phyloP scores from a whole-genome alignment of 2,329 filamentous ascomycete species.

The Coniochaeta sp. region DNA sequence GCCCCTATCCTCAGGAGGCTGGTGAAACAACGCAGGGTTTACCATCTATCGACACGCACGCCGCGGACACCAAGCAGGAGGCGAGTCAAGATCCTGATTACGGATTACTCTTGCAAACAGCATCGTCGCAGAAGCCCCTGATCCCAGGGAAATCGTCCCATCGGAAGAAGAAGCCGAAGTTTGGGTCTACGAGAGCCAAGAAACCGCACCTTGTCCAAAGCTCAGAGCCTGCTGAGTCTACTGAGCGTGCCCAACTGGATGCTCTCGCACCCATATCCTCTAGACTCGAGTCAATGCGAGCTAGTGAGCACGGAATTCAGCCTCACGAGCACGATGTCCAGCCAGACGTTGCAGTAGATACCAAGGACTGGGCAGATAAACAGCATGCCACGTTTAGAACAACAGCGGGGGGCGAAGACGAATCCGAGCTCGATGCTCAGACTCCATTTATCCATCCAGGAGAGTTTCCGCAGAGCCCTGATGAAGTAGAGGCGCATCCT shows the following conservation, averaged over 20 bases:
- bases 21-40: background rate
- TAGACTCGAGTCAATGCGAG: background rate
- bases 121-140: background rate
- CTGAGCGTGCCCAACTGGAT: background rate
- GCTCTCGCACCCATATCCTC: background rate
- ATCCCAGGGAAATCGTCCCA: background rate
- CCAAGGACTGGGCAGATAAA: background rate
- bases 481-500: background rate
- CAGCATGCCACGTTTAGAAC: background rate
- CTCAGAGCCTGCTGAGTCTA: background rate
- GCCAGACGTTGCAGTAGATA: background rate
- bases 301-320: background rate
- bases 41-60: background rate
- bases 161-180: background rate
- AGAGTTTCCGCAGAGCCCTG: background rate
- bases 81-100: background rate
- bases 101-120: background rate
- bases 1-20: background rate
- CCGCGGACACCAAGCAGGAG: background rate
- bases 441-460: background rate
- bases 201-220: background rate
- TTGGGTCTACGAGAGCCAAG: background rate
- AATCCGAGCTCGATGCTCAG: background rate
- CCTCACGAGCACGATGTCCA: background rate
- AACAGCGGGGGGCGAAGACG: background rate